A percentile compares a stretch with the other conserved stretches of the same genome.
Conservation (phyloP, 768 basidiomycete genomes). For the Kwoniella dejecticola region DNA sequence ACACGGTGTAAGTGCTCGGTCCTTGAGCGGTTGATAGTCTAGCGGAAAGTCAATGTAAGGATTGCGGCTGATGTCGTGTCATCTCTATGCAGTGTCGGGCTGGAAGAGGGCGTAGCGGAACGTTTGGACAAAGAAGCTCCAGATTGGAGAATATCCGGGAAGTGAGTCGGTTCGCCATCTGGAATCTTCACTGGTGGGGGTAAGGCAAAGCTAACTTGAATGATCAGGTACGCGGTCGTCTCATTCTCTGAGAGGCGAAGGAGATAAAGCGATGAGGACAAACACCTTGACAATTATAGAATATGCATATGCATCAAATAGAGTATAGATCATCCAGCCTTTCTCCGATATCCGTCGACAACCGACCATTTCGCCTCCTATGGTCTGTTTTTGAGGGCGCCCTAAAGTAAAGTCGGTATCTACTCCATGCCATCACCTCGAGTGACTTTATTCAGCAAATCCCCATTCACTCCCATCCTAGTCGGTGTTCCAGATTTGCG, state of each 20-base stretch:
- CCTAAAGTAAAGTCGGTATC: too few relatives aligned
- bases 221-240: conserved; percentile 46
- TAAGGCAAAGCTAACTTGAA: background rate
- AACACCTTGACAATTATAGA: background rate
- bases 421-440: conserved; percentile 1
- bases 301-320: conserved; percentile 10
- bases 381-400: too few relatives aligned
- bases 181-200: background rate
- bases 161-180: conserved; percentile 31
- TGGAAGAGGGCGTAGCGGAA: conserved; percentile 69
- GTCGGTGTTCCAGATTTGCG: conserved; percentile 10
- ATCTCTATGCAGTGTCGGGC: conserved; percentile 62
- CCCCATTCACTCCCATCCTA: conserved; percentile 9
- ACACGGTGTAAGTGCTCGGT: conserved; percentile 67
- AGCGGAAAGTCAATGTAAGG: background rate
- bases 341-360: background rate
- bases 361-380: too few relatives aligned
- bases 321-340: background rate
- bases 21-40: background rate
- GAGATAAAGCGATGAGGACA: background rate
- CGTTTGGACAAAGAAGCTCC: conserved; percentile 63
- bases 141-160: conserved; percentile 53
- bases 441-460: conserved; percentile 17
- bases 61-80: background rate
- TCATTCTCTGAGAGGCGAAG: conserved; percentile 37